Base-by-base conservation (phyloP, 1,284 basidiomycete species). In the Ganoderma meredithae region DNA sequence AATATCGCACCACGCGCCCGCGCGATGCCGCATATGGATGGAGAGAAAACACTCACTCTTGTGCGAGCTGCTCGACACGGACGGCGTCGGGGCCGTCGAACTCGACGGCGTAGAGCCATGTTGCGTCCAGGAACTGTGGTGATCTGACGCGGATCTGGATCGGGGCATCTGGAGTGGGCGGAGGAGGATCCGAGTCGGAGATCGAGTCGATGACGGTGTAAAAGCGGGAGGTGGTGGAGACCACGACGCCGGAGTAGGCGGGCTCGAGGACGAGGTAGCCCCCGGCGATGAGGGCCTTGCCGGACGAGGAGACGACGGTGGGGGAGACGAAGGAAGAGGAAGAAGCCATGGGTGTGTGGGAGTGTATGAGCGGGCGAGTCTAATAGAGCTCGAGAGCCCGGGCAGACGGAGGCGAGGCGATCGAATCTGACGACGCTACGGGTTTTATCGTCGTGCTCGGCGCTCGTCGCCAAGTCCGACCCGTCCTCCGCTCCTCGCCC, bases 181-280 rank as follows among this genome's bases (percentile, higher is more conserved):
- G 40, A 64, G 68, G 69, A 63, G 64, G 49, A 76, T 78, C 66
- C 79, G 69, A 68, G 62, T 78, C 66, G 79, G 69, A 68, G 62
- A 72, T 60, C 19, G 67, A 55, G 60, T 82, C 82, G 67, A 92
- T 81, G 68, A 87, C 83, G 55, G 95, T 92, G 82, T 97, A 99
- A 83, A 99, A 99, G 52, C 98, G 88, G 22, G 95, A 95, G 12
- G 94, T 94, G 8, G 97, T 97, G 0, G 95, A 95, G 61, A 98
- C 87, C 43, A 96, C 96, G 65, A 95, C 82, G 56, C 96, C 96
- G 39, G 91, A 89, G 79, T 94, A 95, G 7, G 85, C 81, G 40
- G 88, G 90, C 80, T 98, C 95, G 68, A 98, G 90, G 33, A 98
- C 95, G 66, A 98, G 92, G 82, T 98, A 98, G 2, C 96, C 96